Base-by-base conservation (phyloP, 257 asterid species). In the Vinca minor region DNA sequence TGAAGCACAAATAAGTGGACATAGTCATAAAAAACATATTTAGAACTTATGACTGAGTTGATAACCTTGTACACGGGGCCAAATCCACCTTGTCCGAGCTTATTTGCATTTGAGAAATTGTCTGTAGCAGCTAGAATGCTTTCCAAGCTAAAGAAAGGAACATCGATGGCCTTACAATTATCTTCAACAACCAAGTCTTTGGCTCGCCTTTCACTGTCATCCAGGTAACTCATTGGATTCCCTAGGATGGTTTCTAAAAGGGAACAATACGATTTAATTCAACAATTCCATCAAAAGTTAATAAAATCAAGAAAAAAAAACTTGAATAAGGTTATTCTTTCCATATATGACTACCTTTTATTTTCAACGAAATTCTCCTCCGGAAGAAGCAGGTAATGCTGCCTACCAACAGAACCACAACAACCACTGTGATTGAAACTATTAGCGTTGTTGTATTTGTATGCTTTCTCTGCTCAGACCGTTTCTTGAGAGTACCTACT, bases 11-110 rank as follows among this genome's bases (percentile, higher is more conserved):
- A 42, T n/a, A 10, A 48, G 29, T 34, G 7, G 38, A 34, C 38
- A 34, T 34, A 7, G 3, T 34, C 7, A n/a, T n/a, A n/a, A n/a
- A n/a, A n/a, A n/a, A n/a, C n/a, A n/a, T n/a, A n/a, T n/a, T n/a
- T n/a, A n/a, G n/a, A 7, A 34, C 7, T 34, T 2, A 34, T 3
- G 38, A 3, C 7, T 34, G 38, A 34, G 38, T 7, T 15, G 4
- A 48, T 18, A 28, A 78, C 91, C 85, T 78, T 82, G 64, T 86
- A 82, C 25, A 86, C 91, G 5, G 88, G 85, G 17, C 95, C 88
- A 62, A 79, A 84, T 61, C 94, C 94, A 28, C 91, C 94, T 66
- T 41, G 76, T 42, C 94, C 94, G 3, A 86, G 83, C 78, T 78
- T 81, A 71, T 80, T 76, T 58, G 62, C 74, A 65, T 71, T 63